Conservation (phyloP, 2,329 filamentous ascomycete species). For the Chlorencoelia australis region DNA sequence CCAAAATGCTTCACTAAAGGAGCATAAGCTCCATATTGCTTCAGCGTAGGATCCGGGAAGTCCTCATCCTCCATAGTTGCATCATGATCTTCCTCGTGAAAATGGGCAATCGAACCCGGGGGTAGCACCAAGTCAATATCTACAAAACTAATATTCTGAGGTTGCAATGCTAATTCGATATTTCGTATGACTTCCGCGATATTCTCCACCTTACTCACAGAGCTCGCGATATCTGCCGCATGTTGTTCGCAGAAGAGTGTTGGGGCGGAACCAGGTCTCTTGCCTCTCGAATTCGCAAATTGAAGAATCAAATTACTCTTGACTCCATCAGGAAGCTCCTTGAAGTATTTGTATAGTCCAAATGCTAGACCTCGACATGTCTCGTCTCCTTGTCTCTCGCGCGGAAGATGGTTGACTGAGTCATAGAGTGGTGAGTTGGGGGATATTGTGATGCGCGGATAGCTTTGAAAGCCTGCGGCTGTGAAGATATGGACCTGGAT, state of each 20-base stretch:
- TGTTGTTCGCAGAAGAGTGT: constrained; percentile 81
- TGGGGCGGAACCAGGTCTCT: constrained; percentile 46
- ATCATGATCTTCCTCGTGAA: constrained; percentile 48
- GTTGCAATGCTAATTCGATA: constrained; percentile 65
- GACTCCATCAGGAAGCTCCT: constrained; percentile 68
- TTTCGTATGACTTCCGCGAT: constrained; percentile 61
- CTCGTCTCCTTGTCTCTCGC: constrained; percentile 93
- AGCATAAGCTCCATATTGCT: constrained; percentile 69
- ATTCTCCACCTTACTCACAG: constrained; percentile 75
- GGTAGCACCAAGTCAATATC: constrained; percentile 85
- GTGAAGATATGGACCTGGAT: constrained; percentile 92
- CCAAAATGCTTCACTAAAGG: constrained; percentile 71
- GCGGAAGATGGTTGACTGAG: constrained; percentile 80
- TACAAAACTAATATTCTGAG: constrained; percentile 73
- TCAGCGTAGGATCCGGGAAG: constrained; percentile 50
- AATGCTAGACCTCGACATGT: constrained; percentile 85
- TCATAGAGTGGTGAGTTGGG: constrained; percentile 86
- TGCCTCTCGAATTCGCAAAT: constrained; percentile 36
- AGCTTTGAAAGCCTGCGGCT: constrained; percentile 80
- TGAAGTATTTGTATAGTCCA: constrained; percentile 88
- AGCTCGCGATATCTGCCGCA: constrained; percentile 79
- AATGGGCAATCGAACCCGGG: constrained; percentile 57
- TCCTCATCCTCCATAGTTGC: constrained; percentile 56
- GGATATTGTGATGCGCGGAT: constrained; percentile 82
- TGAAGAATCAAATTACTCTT: constrained; percentile 57